Base-by-base conservation (phyloP, 305 asterid species). In the Euphrasia arctica region DNA sequence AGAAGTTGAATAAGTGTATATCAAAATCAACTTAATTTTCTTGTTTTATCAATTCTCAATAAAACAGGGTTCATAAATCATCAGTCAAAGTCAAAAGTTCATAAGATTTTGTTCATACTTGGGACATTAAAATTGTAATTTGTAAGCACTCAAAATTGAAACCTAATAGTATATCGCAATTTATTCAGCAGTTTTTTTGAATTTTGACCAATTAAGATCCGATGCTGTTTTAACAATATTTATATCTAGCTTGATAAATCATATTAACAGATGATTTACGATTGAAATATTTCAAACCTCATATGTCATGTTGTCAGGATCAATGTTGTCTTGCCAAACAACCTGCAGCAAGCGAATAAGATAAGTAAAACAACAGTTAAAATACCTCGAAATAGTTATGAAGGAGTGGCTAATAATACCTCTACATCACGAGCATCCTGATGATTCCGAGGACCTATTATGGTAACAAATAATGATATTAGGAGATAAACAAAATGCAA, bases 231-330 rank as follows among this genome's bases (percentile, higher is more conserved):
- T 60, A 54, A 15, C 13, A 62, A 22, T 28, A 56, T 66, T 42
- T 34, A 61, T 52, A 65, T 64, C 69, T 10, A 67, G 62, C 45
- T 45, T 68, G 60, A 60, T 50, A 55, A 64, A 60, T 54, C 36
- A 39, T 60, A 48, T 43, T 42, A 58, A 70, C 36, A 62, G 63
- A 74, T 45, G 54, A 60, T 27, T 63, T 32, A 58, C 32, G 57
- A 59, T 54, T 49, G 49, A 70, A 56, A 64, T 36, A 36, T 55
- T 36, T 27, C 85, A 64, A 61, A 90, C 97, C 97, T 90, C 96
- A 76, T 83, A 88, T 13, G 91, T 84, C 95, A 86, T 86, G 77
- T 72, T 80, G 81, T 86, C 95, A 54, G 87, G 95, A 69, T 86
- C 89, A 45, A 86, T 74, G 55, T 72, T 78, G 72, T 86, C 90